phyloP scores from a whole-genome alignment of 2,329 filamentous ascomycete species.

The Didymella pomorum region DNA sequence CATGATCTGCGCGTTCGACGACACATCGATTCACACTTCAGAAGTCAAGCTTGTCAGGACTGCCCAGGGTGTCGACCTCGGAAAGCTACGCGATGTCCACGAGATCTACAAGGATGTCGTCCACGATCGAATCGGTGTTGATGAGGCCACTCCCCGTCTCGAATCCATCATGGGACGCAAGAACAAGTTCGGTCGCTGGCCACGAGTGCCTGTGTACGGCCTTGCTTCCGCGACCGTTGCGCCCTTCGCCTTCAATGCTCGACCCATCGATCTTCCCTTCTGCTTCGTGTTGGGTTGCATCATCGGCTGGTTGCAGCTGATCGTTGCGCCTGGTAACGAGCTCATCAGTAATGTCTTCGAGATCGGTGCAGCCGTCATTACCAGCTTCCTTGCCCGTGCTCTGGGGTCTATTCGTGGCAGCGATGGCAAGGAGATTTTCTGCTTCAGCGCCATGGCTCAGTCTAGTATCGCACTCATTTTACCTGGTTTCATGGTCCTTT shows the following conservation, averaged over 20 bases:
- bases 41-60: slow-evolving; percentile 78
- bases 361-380: slow-evolving; percentile 58
- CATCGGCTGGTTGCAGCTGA: slow-evolving; percentile 76
- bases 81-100: slow-evolving; percentile 76
- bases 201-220: slow-evolving; percentile 72
- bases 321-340: slow-evolving; percentile 76
- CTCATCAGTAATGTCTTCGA: slow-evolving; percentile 67
- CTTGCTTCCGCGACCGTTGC: slow-evolving; percentile 78
- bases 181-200: slow-evolving; percentile 60
- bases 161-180: slow-evolving; percentile 68
- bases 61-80: slow-evolving; percentile 74
- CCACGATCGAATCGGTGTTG: slow-evolving; percentile 75
- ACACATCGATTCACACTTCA: slow-evolving; percentile 75
- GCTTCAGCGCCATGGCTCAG: slow-evolving; percentile 61
- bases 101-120: slow-evolving; percentile 84
- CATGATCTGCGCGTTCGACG: slow-evolving; percentile 93
- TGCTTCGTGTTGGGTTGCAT: slow-evolving; percentile 78
- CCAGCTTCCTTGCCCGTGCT: slow-evolving; percentile 59
- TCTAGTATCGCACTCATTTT: slow-evolving; percentile 60
- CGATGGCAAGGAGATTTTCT: slow-evolving; percentile 55
- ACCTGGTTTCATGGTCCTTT: slow-evolving; percentile 61
- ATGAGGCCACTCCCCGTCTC: slow-evolving; percentile 71
- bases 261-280: slow-evolving; percentile 79
- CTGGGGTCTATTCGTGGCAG: slow-evolving; percentile 56
- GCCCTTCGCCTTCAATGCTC: slow-evolving; percentile 80